phyloP scores from a whole-genome alignment of 164 flowering plant species.

The Kalanchoe fedtschenkoi region DNA sequence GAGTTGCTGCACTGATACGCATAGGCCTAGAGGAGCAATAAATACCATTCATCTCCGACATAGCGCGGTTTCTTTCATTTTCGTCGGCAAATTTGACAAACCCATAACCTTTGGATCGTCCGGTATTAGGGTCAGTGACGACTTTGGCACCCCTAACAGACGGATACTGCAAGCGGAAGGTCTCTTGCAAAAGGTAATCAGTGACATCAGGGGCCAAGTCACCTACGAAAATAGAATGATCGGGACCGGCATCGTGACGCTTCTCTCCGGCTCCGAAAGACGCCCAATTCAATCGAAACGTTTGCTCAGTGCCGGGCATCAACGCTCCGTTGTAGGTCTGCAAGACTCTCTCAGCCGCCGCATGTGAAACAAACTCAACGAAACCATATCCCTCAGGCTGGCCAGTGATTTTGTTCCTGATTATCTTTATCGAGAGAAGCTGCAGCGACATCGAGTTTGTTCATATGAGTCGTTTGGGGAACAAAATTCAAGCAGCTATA shows the following conservation, averaged over 20 bases:
- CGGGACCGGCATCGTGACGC: slow-evolving; percentile 80
- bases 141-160: slow-evolving; percentile 99
- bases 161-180: slow-evolving; percentile 68
- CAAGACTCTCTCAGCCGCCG: slow-evolving; percentile 74
- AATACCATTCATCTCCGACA: slow-evolving; percentile 93
- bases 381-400: slow-evolving; percentile 99
- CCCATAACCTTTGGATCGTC: slow-evolving; percentile 93
- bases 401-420: slow-evolving; percentile 84
- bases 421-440: slow-evolving; percentile 82
- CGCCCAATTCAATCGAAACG: slow-evolving; percentile 93
- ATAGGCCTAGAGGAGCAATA: slow-evolving; percentile 91
- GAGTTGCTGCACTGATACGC: slow-evolving; percentile 98
- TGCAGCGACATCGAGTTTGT: slow-evolving; percentile 13
- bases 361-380: slow-evolving; percentile 81
- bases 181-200: slow-evolving; percentile 89
- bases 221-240: slow-evolving; percentile 96
- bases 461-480: background rate
- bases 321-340: slow-evolving; percentile 78
- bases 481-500: too few species aligned
- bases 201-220: slow-evolving; percentile 98
- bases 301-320: slow-evolving; percentile 90
- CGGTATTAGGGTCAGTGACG: slow-evolving; percentile 87
- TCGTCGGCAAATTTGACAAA: slow-evolving; percentile 97
- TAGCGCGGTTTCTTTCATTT: slow-evolving; percentile 82
- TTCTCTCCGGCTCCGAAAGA: slow-evolving; percentile 90